A percentile compares a stretch with the other conserved stretches of the same genome.
Conservation (phyloP, 371 early-diverging fungal species). For the Mortierella sp. region DNA sequence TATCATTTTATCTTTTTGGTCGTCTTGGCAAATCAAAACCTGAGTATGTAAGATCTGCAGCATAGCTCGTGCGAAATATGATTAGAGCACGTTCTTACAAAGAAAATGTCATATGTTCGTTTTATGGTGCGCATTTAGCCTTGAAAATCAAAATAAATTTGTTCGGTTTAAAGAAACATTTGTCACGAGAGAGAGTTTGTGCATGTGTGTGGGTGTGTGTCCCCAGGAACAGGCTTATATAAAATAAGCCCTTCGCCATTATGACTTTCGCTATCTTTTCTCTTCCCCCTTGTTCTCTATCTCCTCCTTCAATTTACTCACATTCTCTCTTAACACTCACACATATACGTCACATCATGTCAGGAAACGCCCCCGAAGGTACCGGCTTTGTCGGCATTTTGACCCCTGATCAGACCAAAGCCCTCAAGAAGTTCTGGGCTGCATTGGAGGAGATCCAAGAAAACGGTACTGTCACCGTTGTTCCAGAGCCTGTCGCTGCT, state of each 20-base stretch:
- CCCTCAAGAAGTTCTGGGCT: conserved; percentile 69
- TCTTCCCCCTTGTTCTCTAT: background rate
- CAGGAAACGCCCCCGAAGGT: conserved; percentile 41
- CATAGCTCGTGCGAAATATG: background rate
- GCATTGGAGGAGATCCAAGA: conserved; percentile 65
- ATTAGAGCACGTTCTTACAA: background rate
- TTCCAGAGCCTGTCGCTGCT: conserved; percentile 3
- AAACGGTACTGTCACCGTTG: conserved; percentile 33
- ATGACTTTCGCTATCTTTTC: background rate
- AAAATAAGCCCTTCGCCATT: conserved; percentile 3
- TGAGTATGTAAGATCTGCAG: background rate
- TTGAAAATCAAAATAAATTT: background rate
- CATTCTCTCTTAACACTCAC: background rate
- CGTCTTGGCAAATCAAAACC: no score
- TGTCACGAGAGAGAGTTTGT: conserved; percentile 4
- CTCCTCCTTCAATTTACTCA: background rate
- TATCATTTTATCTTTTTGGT: no score
- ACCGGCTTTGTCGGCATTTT: conserved; percentile 64
- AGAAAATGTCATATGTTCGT: background rate
- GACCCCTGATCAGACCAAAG: conserved; percentile 62
- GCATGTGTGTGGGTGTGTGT: no score
- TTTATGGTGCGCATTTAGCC: background rate
- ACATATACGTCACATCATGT: background rate
- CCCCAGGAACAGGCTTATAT: background rate
- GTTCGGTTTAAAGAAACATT: conserved; percentile 3